Evolutionary conservation across 495 filamentous ascomycete species (phyloP), one percentile per base, ranked within the genome.

Genomic region (Penicillium herquei): DNA sequence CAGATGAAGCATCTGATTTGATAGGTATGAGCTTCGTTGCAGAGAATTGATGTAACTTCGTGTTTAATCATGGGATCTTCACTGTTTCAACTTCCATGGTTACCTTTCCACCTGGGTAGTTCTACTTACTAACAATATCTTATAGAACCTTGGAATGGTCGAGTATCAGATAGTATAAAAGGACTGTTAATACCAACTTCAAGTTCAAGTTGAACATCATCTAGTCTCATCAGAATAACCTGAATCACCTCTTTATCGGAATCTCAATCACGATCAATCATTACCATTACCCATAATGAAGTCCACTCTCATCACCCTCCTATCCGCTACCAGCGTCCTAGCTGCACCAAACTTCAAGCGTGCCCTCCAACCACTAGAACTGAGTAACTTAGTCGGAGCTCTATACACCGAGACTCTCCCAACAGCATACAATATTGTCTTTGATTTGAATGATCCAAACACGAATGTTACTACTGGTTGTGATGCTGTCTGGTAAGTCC

Each of bases 401-500:
- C 49, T 59, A 13, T 59, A 57, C 43, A 14, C 14, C 6, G 42
- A 61, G 7, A 46, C 14, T 7, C 17, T 26, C 7, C 62, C 62
- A 26, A 39, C 43, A n/a, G 59, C 39, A 3, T 26, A 47, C 13
- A 7, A 52, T 1, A 33, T 62, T 14, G 16, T 6, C 4, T 57
- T 65, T 39, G n/a, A 39, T 3, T n/a, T 65, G n/a, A 65, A 44
- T 5, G 62, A 65, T 7, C 62, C 62, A 7, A 65, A 62, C 48
- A 54, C 45, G 0, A 51, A 51, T 7, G 30, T 53, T 9, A 39
- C 51, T 3, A 57, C 55, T 13, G 30, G 32, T 16, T 65, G 62
- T 32, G 34, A 49, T 26, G 53, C 49, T 14, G 30, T 32, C 39
- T 65, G 62, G 62, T 65, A 55, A 18, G 62, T 52, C 21, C 26